Percentiles rank a stretch among this genome's conserved stretches.
Evolutionary conservation across 2,329 filamentous ascomycete genomes (phyloP).

Genomic region (Ophiosphaerella herpotricha): DNA sequence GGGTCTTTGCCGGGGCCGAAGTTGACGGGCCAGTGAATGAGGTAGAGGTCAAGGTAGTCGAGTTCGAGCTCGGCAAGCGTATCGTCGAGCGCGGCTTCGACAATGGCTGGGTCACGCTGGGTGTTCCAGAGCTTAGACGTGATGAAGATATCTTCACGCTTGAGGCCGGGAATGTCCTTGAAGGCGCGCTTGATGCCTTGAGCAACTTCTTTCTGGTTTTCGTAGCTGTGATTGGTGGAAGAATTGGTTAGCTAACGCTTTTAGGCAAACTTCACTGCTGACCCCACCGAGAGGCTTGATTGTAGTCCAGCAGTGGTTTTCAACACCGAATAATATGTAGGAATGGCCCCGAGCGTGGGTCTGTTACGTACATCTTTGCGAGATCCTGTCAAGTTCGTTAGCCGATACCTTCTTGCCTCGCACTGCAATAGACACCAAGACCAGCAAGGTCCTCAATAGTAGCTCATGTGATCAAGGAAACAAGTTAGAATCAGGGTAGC

Average conservation of each 20-base stretch:
- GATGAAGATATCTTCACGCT: conserved; percentile 40
- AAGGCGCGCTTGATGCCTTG: conserved; percentile 37
- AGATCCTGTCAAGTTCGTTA: conserved; percentile 24
- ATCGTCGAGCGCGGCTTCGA: conserved; percentile 73
- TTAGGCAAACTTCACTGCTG: conserved; percentile 4
- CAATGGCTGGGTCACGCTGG: conserved; percentile 74
- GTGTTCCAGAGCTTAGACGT: conserved; percentile 92
- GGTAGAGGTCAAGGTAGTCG: conserved; percentile 88
- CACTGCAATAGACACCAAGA: too few relatives aligned
- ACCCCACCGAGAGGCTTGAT: conserved; percentile 22
- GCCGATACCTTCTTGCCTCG: too few relatives aligned
- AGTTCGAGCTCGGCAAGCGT: conserved; percentile 77
- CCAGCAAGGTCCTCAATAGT: too few relatives aligned
- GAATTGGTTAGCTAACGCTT: conserved; percentile 22
- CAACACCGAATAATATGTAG: background rate
- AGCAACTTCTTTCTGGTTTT: conserved; percentile 40
- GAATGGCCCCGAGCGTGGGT: background rate
- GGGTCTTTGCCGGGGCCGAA: conserved; percentile 61
- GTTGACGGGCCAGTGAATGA: conserved; percentile 86
- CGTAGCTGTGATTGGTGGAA: conserved; percentile 37
- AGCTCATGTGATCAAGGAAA: too few relatives aligned
- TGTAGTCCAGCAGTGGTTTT: too few relatives aligned
- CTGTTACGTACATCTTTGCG: conserved; percentile 34
- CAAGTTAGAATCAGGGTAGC: background rate
- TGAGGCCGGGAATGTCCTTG: conserved; percentile 30